These are phyloP conservation scores for Phytophthora macrochlamydospora DNA, from an alignment of 352 stramenopile genomes.

Conservation along the genomic window DNA sequence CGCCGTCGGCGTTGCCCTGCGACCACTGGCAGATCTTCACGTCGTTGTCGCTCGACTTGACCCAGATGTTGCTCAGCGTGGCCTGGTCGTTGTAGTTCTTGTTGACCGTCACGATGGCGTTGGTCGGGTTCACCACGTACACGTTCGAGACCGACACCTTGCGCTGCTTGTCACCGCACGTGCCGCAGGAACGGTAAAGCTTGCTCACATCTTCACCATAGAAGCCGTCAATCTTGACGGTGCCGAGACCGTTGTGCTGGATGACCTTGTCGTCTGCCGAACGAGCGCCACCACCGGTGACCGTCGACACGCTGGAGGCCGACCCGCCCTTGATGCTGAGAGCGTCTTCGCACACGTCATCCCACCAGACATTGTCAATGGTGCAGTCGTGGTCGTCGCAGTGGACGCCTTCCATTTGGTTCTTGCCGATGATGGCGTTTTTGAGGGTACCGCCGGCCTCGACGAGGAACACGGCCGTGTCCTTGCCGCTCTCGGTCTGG, in stretches of 20 bases:
- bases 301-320: not conserved
- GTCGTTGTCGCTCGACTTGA: not conserved
- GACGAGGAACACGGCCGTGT: slow-evolving; percentile 1
- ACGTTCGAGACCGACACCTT: not conserved
- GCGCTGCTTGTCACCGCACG: not conserved
- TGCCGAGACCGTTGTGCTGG: slow-evolving; percentile 1
- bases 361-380: slow-evolving; percentile 4
- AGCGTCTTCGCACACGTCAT: slow-evolving; percentile 2
- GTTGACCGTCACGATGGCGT: slow-evolving; percentile 1
- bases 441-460: not conserved
- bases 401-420: slow-evolving; percentile 4
- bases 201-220: slow-evolving; percentile 3
- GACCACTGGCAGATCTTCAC: slow-evolving; percentile 9
- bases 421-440: not conserved
- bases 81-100: slow-evolving; percentile 1
- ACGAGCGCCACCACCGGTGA: not conserved
- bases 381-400: slow-evolving; percentile 1
- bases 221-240: slow-evolving; percentile 2
- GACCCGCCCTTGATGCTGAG: slow-evolving; percentile 1
- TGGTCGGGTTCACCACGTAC: not conserved
- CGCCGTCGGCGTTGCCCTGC: slow-evolving; percentile 3
- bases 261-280: not conserved
- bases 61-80: not conserved
- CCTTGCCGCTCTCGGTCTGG: not conserved
- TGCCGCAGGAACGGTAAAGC: slow-evolving; percentile 1